Evolutionary conservation across 2,329 filamentous ascomycete species (phyloP), one percentile per base, ranked within the genome.

Genomic region (Huntiella decipiens): DNA sequence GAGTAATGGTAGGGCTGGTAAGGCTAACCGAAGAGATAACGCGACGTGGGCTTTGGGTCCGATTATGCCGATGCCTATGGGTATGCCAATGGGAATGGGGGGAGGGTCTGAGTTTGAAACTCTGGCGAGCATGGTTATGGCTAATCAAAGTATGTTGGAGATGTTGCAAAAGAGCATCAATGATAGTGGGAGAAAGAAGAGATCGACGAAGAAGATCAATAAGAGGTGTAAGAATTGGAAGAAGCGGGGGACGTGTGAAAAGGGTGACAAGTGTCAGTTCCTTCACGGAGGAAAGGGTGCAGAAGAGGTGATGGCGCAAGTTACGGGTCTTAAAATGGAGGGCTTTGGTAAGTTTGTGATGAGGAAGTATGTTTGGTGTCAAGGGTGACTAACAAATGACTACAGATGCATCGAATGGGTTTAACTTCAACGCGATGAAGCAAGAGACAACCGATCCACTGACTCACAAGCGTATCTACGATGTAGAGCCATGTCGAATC

Each of bases 401-500:
- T 11, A 19, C 36, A 44, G 35, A 44, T 13, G 43, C 43, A 12
- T 22, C 32, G 19, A 37, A 16, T 8, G 32, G 40, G 10, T 31
- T 40, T 12, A 38, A 17, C 19, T 43, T 43, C 13, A 36, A 43
- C 16, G 33, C 12, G 11, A 34, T 43, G 40, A 53, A 62, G 57
- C 38, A 60, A 56, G 46, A 63, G 48, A 56, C 60, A 51, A 53
- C 52, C 52, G 62, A 43, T 52, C 53, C 38, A 56, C 50, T 48
- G 61, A 48, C 56, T 59, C 52, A 47, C 56, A 55, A 42, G 71
- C 31, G 77, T 0, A 70, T 75, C 19, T 59, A 66, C 43, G 79
- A 86, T 56, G 67, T 62, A 46, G 68, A 67, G 0, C 79, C 77
- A 53, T 79, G 73, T 5, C 74, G 75, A 0, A 71, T 91, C 15